phyloP scores from a whole-genome alignment of 306 rosid species.

The Morella rubra region DNA sequence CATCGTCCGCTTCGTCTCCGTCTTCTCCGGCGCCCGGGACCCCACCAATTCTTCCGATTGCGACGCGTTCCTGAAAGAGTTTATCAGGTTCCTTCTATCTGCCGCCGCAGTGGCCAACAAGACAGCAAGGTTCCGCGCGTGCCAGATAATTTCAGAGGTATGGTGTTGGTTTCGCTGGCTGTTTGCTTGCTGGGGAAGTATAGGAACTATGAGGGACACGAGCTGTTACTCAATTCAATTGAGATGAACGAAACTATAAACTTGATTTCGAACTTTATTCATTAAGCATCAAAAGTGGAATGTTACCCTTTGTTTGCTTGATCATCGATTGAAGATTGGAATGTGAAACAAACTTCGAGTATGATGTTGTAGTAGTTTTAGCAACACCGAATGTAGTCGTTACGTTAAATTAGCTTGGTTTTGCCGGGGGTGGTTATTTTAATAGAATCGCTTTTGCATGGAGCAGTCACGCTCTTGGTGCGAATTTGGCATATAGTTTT shows the following conservation, averaged over 20 bases:
- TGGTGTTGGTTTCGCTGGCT: not conserved
- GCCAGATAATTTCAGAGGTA: constrained; percentile 93
- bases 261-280: too few species aligned
- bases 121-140: constrained; percentile 75
- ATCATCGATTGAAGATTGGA: not conserved
- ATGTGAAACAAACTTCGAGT: not conserved
- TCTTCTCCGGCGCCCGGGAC: constrained; percentile 45
- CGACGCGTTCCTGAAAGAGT: constrained; percentile 62
- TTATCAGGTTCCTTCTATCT: constrained; percentile 65
- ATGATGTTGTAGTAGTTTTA: not conserved
- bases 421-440: not conserved
- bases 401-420: not conserved
- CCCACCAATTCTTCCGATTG: constrained; percentile 28
- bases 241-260: not conserved
- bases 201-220: not conserved
- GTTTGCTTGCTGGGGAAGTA: constrained; percentile 2
- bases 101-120: constrained; percentile 52
- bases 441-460: not conserved
- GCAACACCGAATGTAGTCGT: not conserved
- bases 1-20: constrained; percentile 61
- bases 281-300: too few species aligned
- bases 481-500: not conserved
- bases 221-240: not conserved
- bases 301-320: not conserved
- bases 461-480: not conserved